phyloP scores from a whole-genome alignment of 1,284 basidiomycete species.

The Ceratobasidium sp. region DNA sequence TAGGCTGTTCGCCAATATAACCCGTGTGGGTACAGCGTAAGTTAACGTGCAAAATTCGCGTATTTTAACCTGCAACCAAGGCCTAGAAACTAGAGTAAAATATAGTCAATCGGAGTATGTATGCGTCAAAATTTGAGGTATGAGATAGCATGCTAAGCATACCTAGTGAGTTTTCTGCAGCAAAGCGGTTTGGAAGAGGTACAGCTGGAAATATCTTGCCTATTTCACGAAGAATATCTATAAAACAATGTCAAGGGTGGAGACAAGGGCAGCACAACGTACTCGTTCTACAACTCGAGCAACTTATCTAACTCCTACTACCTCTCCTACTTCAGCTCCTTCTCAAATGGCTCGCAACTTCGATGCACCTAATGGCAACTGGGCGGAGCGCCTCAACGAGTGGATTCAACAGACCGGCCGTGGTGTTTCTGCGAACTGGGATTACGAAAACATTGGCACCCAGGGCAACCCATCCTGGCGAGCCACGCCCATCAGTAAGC shows the following conservation, averaged over 20 bases:
- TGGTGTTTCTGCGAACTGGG: not conserved
- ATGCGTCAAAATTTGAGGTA: too few species aligned
- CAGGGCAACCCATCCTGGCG: not conserved
- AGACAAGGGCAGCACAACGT: too few species aligned
- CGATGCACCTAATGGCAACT: slow-evolving; percentile 3
- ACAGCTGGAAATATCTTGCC: not conserved
- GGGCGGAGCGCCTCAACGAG: not conserved
- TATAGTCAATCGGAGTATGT: too few species aligned
- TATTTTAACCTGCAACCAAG: too few species aligned
- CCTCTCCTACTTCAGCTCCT: not conserved
- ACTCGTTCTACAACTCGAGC: too few species aligned
- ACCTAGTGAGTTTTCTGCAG: too few species aligned
- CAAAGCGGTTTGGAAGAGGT: too few species aligned
- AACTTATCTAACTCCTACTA: not conserved
- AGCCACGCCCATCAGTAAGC: not conserved
- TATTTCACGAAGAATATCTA: not conserved
- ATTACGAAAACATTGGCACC: not conserved
- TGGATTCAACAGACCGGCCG: not conserved
- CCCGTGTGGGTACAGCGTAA: too few species aligned
- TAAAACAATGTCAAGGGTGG: not conserved
- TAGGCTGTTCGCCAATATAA: too few species aligned
- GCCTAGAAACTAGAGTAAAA: too few species aligned
- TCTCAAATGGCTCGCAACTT: slow-evolving; percentile 1
- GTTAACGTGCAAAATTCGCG: too few species aligned
- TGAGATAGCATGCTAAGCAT: too few species aligned